Conservation (phyloP, 768 basidiomycete genomes). For the Xerocomellus amylosporus region DNA sequence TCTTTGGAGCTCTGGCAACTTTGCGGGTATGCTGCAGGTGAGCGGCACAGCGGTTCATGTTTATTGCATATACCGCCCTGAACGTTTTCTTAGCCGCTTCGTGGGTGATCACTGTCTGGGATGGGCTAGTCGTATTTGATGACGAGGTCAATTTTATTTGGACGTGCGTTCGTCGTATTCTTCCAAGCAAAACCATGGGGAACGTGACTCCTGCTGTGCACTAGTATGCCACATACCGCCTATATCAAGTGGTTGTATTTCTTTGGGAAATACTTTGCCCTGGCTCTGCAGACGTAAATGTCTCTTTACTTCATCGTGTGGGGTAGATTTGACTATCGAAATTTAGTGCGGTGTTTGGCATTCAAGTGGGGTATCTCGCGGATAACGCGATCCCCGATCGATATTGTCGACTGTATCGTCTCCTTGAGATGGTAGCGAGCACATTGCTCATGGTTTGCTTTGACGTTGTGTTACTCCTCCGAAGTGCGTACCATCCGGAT, state of each 20-base stretch:
- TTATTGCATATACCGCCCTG: not conserved
- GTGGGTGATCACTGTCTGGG: constrained; percentile 17
- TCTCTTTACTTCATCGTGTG: not conserved
- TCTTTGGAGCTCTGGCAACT: not conserved
- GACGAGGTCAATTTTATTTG: constrained; percentile 23
- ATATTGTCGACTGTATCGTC: constrained; percentile 14
- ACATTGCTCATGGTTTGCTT: constrained; percentile 16
- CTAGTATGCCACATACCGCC: constrained; percentile 16
- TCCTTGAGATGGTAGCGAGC: constrained; percentile 11
- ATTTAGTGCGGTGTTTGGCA: constrained; percentile 4
- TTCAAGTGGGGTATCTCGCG: constrained; percentile 6
- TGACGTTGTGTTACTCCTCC: constrained; percentile 19
- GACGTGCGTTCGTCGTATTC: constrained; percentile 15
- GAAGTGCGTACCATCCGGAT: constrained; percentile 14
- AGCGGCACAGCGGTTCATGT: not conserved
- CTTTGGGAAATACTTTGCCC: constrained; percentile 19
- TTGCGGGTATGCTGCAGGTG: constrained; percentile 7
- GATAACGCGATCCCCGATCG: not conserved
- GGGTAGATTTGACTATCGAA: not conserved
- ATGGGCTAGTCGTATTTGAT: constrained; percentile 10
- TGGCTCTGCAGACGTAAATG: constrained; percentile 18
- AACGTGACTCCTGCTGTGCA: not conserved
- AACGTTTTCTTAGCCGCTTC: constrained; percentile 7
- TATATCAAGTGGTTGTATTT: constrained; percentile 29
- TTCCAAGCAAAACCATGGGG: not conserved